Evolutionary conservation across 106 monocot species (phyloP).

Genomic region (Platanthera zijinensis): DNA sequence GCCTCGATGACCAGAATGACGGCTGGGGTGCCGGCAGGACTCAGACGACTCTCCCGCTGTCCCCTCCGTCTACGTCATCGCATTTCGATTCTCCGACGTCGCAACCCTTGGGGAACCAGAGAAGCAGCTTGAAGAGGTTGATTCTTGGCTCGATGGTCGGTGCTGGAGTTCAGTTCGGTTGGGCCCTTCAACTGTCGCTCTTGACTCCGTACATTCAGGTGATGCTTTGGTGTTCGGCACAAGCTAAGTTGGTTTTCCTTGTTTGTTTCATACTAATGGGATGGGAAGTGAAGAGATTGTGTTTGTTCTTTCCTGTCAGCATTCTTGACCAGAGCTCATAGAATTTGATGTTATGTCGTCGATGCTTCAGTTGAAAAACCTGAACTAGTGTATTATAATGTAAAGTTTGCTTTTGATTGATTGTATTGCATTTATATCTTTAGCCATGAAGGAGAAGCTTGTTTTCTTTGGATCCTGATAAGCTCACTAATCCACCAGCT

Average conservation of each 20-base stretch:
- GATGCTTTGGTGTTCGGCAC: neutral
- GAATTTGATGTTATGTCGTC: neutral
- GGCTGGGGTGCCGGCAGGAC: neutral
- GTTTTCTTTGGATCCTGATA: no score
- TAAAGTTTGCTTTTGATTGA: neutral
- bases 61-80: conserved; percentile 9
- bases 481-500: no score
- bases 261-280: neutral
- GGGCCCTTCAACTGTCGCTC: conserved; percentile 94
- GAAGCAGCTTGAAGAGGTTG: conserved; percentile 50
- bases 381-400: neutral
- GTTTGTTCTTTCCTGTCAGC: neutral
- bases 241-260: neutral
- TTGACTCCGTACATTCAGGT: conserved; percentile 95
- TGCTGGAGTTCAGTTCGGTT: conserved; percentile 95
- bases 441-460: neutral
- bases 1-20: conserved; percentile 16
- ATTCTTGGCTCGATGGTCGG: conserved; percentile 70
- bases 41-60: neutral
- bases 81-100: neutral
- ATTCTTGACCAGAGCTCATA: neutral
- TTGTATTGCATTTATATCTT: neutral
- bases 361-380: neutral
- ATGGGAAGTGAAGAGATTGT: neutral
- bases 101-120: neutral